A percentile compares a stretch with the other conserved stretches of the same genome.
Conservation (phyloP, 2,329 filamentous ascomycete species). For the Cordyceps farinosa region DNA sequence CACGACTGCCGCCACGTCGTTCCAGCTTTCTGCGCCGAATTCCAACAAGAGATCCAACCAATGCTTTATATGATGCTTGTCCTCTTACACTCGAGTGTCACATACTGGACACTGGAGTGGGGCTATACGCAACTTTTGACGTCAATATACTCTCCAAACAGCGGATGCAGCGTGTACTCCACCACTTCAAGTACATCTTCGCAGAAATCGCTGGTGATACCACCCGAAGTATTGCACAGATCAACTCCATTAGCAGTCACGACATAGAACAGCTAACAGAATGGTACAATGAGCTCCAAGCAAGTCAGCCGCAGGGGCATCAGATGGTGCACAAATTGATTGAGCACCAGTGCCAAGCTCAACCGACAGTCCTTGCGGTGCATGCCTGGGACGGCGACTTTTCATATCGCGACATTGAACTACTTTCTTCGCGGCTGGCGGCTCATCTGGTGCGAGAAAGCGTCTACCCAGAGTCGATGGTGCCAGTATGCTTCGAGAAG, state of each 20-base stretch:
- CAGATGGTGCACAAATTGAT: slow-evolving; percentile 40
- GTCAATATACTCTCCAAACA: not conserved
- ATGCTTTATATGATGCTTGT: slow-evolving; percentile 19
- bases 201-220: not conserved
- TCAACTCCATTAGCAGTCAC: not conserved
- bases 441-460: slow-evolving; percentile 20
- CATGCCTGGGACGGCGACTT: slow-evolving; percentile 38
- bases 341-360: slow-evolving; percentile 27
- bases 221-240: not conserved
- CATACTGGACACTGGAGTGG: not conserved
- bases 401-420: slow-evolving; percentile 36
- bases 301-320: slow-evolving; percentile 12
- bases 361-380: not conserved
- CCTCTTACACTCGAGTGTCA: slow-evolving; percentile 17
- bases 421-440: slow-evolving; percentile 17
- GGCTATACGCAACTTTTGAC: not conserved
- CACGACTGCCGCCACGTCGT: not conserved
- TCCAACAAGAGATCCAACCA: not conserved
- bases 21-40: not conserved
- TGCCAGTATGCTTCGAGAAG: slow-evolving; percentile 26
- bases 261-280: slow-evolving; percentile 17
- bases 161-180: not conserved
- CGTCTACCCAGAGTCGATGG: slow-evolving; percentile 25
- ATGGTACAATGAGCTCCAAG: slow-evolving; percentile 12
- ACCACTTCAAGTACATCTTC: not conserved